Evolutionary conservation across 352 stramenopile genomes (phyloP), one percentile per base, ranked within the genome.

Genomic region (Globisporangium barbulae): DNA sequence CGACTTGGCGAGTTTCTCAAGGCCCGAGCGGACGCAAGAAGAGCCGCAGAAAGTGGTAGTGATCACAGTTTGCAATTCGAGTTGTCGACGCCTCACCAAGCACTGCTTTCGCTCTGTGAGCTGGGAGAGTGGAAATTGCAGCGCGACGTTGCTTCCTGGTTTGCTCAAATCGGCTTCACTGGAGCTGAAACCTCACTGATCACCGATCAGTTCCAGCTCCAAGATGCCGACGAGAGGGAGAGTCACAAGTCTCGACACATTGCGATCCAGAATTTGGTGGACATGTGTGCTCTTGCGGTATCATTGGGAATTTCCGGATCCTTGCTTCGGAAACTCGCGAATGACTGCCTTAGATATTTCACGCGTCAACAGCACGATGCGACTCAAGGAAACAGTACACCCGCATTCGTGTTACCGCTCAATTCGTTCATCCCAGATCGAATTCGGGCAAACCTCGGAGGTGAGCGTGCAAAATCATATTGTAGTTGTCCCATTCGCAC

Each of bases 131-230:
- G 64, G 64, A 70, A 56, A 42, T 21, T 67, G n/a, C 41, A 62
- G 17, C 64, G 59, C 13, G 57, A 67, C 30, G 33, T 70, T 21
- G 33, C 50, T 7, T 60, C 49, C 4, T 70, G 64, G 64, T 31
- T 70, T 19, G n/a, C 60, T 4, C 64, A 67, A n/a, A 62, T 67
- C 19, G 64, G 64, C 10, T 70, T 70, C 37, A 67, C 59, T 12
- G 33, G 35, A 8, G 39, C 33, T 9, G 64, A 70, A 39, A 63
- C 41, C 21, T n/a, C 19, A 2, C 25, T 41, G 13, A 33, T 70
- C 30, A 21, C 62, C 44, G 25, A 63, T 31, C 59, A 70, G 15
- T 52, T 70, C 12, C 31, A 54, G 33, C 3, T 15, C 17, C 42
- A 33, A 45, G 2, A 49, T 15, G 9, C 12, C 19, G 22, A 31